Evolutionary conservation across 306 rosid species (phyloP), one percentile per base, ranked within the genome.

Genomic region (Canavalia gladiata): DNA sequence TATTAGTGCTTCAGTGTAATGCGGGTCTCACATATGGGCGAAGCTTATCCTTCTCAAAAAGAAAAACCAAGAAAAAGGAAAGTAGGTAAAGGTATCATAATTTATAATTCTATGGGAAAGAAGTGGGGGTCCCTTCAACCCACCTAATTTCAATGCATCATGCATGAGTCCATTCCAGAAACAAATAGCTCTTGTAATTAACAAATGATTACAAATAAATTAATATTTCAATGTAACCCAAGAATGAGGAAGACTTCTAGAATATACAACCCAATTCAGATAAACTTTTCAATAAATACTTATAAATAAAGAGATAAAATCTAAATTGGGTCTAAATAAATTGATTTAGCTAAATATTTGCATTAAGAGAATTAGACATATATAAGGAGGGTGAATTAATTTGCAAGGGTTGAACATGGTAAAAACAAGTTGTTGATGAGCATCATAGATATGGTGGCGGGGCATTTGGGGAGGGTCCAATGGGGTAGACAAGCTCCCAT

Each of bases 401-500:
- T 11, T 69, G 75, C 18, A 46, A 28, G 47, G n/a, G 59, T 72
- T 72, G 6, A 37, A 59, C 33, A 13, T 4, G 28, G 45, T 51
- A 50, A 74, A 41, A 68, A 54, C 45, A 34, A 45, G 60, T 46
- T 59, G 63, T 33, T 79, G 68, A n/a, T 47, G 81, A 63, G 51
- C 33, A 33, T 34, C 33, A 18, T 52, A 29, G 51, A 51, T 69
- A n/a, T 55, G 60, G 33, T 55, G 64, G 64, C 7, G 10, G 60
- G 10, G n/a, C 9, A 25, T 66, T 35, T 42, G 50, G 46, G 35
- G 34, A 71, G 62, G 66, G 55, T 51, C 51, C 66, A 46, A 4
- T 10, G 68, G 37, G 70, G 68, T 43, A 73, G 62, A 76, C 63
- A 68, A 41, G 82, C 87, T 84, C 81, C 8, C 86, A 43, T 9